These are phyloP conservation scores for barley (Hordeum vulgare) DNA, from an alignment of 176 grass and related monocot species.

Conservation along the genomic window MorexV3_pseudomolecules_assembly NC_058524.1:591720444-591720943, in stretches of 20 bases:
- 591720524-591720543: not conserved
- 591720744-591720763: constrained; percentile 11
- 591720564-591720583: not conserved
- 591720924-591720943: constrained; percentile 34
- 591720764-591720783: constrained; percentile 46
- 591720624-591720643: constrained; percentile 99
- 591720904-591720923: constrained; percentile 36
- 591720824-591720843: constrained; percentile 99
- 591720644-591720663: constrained; percentile 95
- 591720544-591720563: not conserved
- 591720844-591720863: constrained; percentile 97
- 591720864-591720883: constrained; percentile 57
- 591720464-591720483: not conserved
- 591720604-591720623: not conserved
- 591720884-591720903: not conserved
- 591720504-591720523: not conserved
- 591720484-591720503: not conserved
- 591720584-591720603: not conserved
- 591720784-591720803: not conserved
- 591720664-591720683: constrained; percentile 90
- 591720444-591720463: not conserved
- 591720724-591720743: not conserved
- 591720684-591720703: constrained; percentile 61
- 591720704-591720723: constrained; percentile 34
- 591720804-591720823: constrained; percentile 88